These are phyloP conservation scores for Naganishia vishniacii DNA, from an alignment of 768 basidiomycete species.

Conservation along the genomic window DNA sequence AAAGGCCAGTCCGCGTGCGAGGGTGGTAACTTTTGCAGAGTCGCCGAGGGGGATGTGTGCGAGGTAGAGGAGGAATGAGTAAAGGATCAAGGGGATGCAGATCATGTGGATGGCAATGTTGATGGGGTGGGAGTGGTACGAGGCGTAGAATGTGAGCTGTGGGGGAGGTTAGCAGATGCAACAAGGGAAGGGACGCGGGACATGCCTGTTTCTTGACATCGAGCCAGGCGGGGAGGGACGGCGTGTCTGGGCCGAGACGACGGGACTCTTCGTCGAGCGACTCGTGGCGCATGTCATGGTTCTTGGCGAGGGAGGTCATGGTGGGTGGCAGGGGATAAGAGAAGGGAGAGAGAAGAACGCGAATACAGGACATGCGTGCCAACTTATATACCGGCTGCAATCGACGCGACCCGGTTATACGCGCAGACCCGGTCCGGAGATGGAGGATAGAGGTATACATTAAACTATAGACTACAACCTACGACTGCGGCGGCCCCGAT, in stretches of 20 bases:
- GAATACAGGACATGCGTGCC: background rate
- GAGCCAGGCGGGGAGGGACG: slow-evolving; percentile 25
- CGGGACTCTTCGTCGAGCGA: slow-evolving; percentile 26
- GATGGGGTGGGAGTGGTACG: slow-evolving; percentile 76
- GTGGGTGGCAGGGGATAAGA: background rate
- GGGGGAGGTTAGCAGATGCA: background rate
- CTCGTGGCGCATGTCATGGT: slow-evolving; percentile 25
- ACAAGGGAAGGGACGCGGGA: too few species aligned
- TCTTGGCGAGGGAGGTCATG: slow-evolving; percentile 10
- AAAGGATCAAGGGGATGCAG: slow-evolving; percentile 76
- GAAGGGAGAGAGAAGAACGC: background rate
- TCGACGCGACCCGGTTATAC: background rate
- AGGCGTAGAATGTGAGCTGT: slow-evolving; percentile 85
- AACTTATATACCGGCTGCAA: background rate
- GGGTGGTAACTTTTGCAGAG: slow-evolving; percentile 18
- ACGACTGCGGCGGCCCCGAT: too few species aligned
- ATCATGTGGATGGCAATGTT: slow-evolving; percentile 82
- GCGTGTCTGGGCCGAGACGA: slow-evolving; percentile 23
- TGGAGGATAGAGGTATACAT: too few species aligned
- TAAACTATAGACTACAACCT: too few species aligned
- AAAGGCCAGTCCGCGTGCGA: slow-evolving; percentile 53
- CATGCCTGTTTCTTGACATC: slow-evolving; percentile 30
- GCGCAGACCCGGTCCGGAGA: too few species aligned
- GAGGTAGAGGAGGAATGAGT: slow-evolving; percentile 42
- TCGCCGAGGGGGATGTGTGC: slow-evolving; percentile 25